Base-by-base conservation (phyloP, 306 rosid species). In the Quercus robur region DNA sequence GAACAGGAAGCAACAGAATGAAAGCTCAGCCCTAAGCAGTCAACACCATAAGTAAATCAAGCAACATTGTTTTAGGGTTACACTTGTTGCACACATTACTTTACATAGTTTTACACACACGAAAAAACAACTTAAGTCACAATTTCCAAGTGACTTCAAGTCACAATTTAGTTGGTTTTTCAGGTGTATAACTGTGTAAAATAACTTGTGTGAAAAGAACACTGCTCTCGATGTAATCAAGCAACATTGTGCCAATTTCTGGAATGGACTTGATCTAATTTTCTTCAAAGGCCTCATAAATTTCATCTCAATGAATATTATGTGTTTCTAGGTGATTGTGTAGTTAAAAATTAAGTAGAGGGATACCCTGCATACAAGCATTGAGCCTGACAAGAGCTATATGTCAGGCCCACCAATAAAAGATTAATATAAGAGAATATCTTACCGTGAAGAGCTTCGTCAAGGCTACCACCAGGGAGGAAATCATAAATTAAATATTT, bases 401-500 rank as follows among this genome's bases (percentile, higher is more conserved):
- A 30, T 28, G n/a, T 33, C 28, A 49, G 54, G 54, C 17, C 54
- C 15, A 49, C 54, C 54, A 73, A 64, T 38, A 62, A 56, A 70
- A 19, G 82, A 81, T 38, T 55, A 76, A 15, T 25, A 21, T 49
- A 75, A 71, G 62, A 30, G 23, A 81, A 56, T 78, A 82, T 74
- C 87, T 80, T 86, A 96, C 98, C 99, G 35, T 96, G 99, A 82
- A 96, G 94, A 54, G 94, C 97, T 90, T 93, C 97, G 28, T 96
- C 99, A 61, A 93, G 98, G 88, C 97, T 96, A 70, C 99, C 99
- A 75, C 99, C 97, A 61, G 99, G 70, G 64, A 91, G 91, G 86
- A 85, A 96, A 83, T 96, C 99, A 82, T 96, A 96, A 83, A 96
- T 93, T 79, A 96, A 90, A 85, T 90, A 87, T 87, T 96, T 96